Conservation (phyloP, 2,329 filamentous ascomycete species). For the Fusarium brachygibbosum region DNA sequence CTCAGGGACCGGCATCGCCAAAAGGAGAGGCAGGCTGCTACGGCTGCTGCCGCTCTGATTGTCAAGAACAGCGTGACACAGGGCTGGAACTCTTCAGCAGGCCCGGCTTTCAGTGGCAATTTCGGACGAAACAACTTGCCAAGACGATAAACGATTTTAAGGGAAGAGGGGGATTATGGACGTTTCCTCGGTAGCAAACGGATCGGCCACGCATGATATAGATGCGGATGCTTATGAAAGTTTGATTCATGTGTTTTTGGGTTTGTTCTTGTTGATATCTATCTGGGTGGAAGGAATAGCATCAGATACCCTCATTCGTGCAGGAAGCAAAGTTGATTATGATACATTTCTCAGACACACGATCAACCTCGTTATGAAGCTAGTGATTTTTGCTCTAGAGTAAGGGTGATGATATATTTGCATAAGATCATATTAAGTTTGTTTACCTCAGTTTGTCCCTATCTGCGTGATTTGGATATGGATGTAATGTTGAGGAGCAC, state of each 20-base stretch:
- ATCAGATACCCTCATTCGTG: slow-evolving; percentile 51
- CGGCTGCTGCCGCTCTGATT: slow-evolving; percentile 92
- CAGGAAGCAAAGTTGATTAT: slow-evolving; percentile 40
- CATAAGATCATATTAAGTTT: not conserved
- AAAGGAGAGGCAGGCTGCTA: slow-evolving; percentile 91
- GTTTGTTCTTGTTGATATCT: slow-evolving; percentile 41
- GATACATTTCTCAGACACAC: slow-evolving; percentile 30
- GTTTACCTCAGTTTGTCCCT: not conserved
- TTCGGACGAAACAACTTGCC: slow-evolving; percentile 64
- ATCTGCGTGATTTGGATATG: not conserved
- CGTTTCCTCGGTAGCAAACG: slow-evolving; percentile 1
- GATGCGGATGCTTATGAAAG: not conserved
- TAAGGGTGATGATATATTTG: not conserved
- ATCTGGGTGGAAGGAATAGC: slow-evolving; percentile 46
- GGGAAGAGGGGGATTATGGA: slow-evolving; percentile 22
- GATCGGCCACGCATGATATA: not conserved
- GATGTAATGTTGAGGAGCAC: not conserved
- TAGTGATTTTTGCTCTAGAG: not conserved
- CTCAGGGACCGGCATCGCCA: slow-evolving; percentile 91
- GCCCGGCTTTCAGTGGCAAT: slow-evolving; percentile 52
- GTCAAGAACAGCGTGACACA: slow-evolving; percentile 87
- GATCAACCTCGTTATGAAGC: not conserved
- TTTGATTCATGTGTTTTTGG: slow-evolving; percentile 19
- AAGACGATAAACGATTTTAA: slow-evolving; percentile 57
- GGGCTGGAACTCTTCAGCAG: slow-evolving; percentile 63